phyloP scores from a whole-genome alignment of 345 rosid species.

The Hibiscus tridactylites region DNA sequence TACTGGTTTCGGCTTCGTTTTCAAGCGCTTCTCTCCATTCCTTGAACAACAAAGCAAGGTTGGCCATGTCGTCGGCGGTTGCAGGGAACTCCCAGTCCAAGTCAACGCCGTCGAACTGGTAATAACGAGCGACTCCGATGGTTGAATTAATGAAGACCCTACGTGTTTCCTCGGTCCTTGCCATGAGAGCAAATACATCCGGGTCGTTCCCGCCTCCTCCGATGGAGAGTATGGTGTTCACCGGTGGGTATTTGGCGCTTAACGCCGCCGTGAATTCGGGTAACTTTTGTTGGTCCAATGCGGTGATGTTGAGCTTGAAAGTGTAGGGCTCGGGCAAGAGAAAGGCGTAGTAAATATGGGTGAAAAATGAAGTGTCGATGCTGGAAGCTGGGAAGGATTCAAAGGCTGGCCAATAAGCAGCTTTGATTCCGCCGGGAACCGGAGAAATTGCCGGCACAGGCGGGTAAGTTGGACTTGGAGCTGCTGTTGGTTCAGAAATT shows the following conservation, averaged over 20 bases:
- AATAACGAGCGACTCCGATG: slow-evolving; percentile 25
- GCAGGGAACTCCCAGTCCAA: slow-evolving; percentile 44
- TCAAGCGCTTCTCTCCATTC: slow-evolving; percentile 24
- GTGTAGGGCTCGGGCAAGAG: slow-evolving; percentile 24
- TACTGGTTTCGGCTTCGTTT: slow-evolving; percentile 9
- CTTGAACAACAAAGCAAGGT: slow-evolving; percentile 12
- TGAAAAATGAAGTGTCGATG: slow-evolving; percentile 36
- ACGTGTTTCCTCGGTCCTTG: slow-evolving; percentile 9
- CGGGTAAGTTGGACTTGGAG: no score
- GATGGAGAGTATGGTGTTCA: slow-evolving; percentile 28
- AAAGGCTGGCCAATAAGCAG: not conserved
- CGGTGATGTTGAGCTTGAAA: slow-evolving; percentile 23
- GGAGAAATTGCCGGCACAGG: no score
- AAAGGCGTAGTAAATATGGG: slow-evolving; percentile 45
- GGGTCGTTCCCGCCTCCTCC: slow-evolving; percentile 26
- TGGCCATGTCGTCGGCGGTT: slow-evolving; percentile 20
- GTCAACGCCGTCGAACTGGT: slow-evolving; percentile 36
- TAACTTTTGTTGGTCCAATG: slow-evolving; percentile 16
- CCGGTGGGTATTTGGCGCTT: slow-evolving; percentile 12
- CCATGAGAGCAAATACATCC: slow-evolving; percentile 26
- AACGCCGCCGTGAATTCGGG: not conserved
- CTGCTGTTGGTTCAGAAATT: no score
- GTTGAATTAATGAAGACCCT: slow-evolving; percentile 28
- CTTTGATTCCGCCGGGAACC: no score
- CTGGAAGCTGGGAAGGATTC: slow-evolving; percentile 21